Base-by-base conservation (phyloP, 2,329 filamentous ascomycete species). In the Pyrenochaeta sp. region DNA sequence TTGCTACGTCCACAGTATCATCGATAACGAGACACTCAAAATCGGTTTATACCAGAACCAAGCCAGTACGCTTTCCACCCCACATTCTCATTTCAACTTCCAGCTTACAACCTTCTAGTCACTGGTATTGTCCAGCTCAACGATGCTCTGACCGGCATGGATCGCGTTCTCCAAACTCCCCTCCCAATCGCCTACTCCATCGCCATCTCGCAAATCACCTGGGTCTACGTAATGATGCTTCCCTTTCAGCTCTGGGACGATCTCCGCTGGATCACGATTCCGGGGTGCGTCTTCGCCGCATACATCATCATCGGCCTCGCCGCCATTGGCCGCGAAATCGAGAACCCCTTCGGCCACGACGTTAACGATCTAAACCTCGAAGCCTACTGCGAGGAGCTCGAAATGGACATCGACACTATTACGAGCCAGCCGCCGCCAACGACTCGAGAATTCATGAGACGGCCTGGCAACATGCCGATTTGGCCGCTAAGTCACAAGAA, bases 251-350 rank as follows among this genome's bases (percentile, higher is more conserved):
- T 96, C 6, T 86, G 86, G 72, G 72, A 76, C 0, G 74, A 78
- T 2, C 85, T 96, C 0, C 67, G 78, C 7, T 95, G 90, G 89
- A 84, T 93, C 63, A 89, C 91, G 2, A 93, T 96, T 67, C 91
- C 92, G 0, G 91, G 88, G 34, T 90, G 89, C 52, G 82, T 94
- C 27, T 75, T 77, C 61, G 90, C 89, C 5, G 88, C 90, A 5
- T 95, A 94, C 78, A 95, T 95, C 69, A 94, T 96, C 75, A 86
- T 95, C 63, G 91, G 91, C 39, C 86, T 96, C 46, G 84, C 87
- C 2, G 83, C 86, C 65, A 94, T 95, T 68, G 91, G 91, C 40
- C 86, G 87, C 66, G 91, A 95, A 79, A 90, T 95, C 64, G 91
- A 95, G 77, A 92, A 95, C 73, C 91, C 91, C 15, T 95, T 95